Evolutionary conservation across 768 basidiomycete genomes (phyloP), one percentile per base, ranked within the genome.

Genomic region (Coprinellus aureogranulatus): DNA sequence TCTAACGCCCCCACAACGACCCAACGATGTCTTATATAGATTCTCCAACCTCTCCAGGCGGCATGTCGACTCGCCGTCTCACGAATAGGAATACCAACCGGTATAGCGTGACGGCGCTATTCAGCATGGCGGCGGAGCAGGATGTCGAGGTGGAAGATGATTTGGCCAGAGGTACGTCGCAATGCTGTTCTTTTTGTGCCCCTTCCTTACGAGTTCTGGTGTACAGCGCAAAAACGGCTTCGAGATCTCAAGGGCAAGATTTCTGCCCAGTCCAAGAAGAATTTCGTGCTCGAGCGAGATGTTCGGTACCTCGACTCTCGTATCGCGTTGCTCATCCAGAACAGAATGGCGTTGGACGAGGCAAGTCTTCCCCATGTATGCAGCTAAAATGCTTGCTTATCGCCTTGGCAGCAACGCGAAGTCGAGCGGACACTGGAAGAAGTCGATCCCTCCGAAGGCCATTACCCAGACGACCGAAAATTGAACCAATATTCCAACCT

Each of bases 221-320:
- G 41, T 62, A 44, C 69, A 94, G 97, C 97, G 49, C 97, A 99
- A 79, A 98, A 96, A 74, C 93, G 96, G 47, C 78, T 99, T 28
- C 83, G 97, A 28, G 97, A 99, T 65, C 82, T 99, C 61, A 99
- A 99, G 77, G 85, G 89, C 26, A 91, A 94, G 69, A 99, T 99
- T 59, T 98, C 97, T 14, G 90, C 94, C 0, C 97, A 98, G 75
- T 95, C 93, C 54, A 99, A 99, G 83, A 98, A 98, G 86, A 99
- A 99, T 77, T 99, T 99, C 66, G 97, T 99, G 40, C 84, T 99
- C 11, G 97, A 99, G 72, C 89, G 97, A 45, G 97, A 99, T 72
- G 97, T 99, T 31, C 89, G 97, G 51, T 99, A 98, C 72, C 86
- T 99, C 42, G 97, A 99, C 77, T 92, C 92, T 37, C 84, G 97